These are phyloP conservation scores for Aspergillus uvarum DNA, from an alignment of 2,329 filamentous ascomycete genomes.

Conservation along the genomic window DNA sequence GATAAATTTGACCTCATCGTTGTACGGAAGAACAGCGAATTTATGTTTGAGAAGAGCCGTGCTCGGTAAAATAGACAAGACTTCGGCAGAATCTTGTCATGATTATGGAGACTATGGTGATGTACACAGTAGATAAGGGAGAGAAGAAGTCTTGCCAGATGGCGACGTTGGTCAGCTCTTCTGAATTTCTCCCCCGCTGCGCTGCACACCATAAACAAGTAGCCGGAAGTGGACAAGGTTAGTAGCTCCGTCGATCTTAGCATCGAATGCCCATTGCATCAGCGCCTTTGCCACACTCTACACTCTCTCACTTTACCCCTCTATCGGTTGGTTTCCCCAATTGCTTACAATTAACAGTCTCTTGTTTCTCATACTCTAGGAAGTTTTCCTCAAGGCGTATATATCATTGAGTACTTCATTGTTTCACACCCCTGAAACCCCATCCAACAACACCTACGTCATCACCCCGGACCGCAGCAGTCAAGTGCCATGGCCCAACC, in stretches of 20 bases:
- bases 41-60: background rate
- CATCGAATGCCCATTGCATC: background rate
- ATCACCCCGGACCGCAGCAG: conserved; percentile 11
- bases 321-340: background rate
- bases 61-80: background rate
- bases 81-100: background rate
- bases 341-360: background rate
- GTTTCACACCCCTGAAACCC: background rate
- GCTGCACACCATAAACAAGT: background rate
- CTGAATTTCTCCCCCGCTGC: background rate
- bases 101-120: background rate
- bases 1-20: conserved; percentile 8
- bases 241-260: background rate
- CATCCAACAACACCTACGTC: conserved; percentile 5
- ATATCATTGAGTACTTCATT: background rate
- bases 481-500: conserved; percentile 40
- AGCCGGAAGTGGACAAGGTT: background rate
- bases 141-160: background rate
- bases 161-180: background rate
- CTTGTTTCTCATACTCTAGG: background rate
- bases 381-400: background rate
- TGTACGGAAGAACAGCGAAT: background rate
- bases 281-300: background rate
- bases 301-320: background rate
- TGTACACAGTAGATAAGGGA: background rate